Conservation (phyloP, 805 yeast species). For the Cyberlindnera petersonii region DNA sequence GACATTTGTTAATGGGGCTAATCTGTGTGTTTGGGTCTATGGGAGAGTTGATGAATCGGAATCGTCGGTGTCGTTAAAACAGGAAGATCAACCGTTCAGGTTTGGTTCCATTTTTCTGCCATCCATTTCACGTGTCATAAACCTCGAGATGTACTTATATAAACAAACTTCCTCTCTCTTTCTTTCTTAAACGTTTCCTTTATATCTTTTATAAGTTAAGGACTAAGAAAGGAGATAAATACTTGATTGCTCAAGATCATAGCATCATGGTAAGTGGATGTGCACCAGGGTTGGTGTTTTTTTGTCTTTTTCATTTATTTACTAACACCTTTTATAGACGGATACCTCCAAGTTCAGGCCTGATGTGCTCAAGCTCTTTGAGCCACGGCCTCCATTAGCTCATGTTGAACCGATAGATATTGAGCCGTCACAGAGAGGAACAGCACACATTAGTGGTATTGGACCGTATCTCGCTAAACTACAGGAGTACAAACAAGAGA, state of each 20-base stretch:
- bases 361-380: conserved; percentile 39
- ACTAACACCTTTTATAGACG: conserved; percentile 17
- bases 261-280: not conserved
- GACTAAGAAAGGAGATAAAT: no score
- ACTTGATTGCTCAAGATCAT: no score
- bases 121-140: no score
- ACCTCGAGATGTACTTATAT: not conserved
- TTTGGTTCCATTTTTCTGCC: no score
- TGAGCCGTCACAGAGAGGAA: conserved; percentile 17
- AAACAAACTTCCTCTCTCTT: no score
- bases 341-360: conserved; percentile 35
- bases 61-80: no score
- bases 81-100: no score
- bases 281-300: no score
- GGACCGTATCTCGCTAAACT: conserved; percentile 25
- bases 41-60: no score
- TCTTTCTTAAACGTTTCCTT: no score
- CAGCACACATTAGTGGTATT: conserved; percentile 20
- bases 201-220: no score
- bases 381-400: conserved; percentile 26
- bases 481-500: conserved; percentile 26
- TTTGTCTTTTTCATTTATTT: not conserved
- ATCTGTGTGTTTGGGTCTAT: no score
- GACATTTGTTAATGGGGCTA: conserved; percentile 13
- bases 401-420: conserved; percentile 21